Conservation (phyloP, 352 stramenopile genomes). For the Pythium graminicola region DNA sequence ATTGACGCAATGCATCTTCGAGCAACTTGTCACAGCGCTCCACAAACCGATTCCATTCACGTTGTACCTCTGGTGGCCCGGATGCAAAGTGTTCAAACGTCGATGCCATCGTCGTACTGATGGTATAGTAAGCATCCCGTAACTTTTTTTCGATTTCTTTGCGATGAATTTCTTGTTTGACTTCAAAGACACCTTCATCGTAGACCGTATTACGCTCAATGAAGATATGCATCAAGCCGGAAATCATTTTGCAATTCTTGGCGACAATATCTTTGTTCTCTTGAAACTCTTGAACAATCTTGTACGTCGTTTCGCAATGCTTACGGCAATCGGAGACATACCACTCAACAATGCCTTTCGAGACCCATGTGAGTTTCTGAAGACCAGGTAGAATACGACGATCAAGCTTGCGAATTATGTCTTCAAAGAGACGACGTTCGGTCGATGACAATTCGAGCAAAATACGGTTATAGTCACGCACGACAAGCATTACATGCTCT, state of each 20-base stretch:
- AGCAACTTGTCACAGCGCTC: conserved; percentile 88
- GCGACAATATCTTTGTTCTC: conserved; percentile 85
- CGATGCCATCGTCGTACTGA: conserved; percentile 86
- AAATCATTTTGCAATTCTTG: conserved; percentile 87
- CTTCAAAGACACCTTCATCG: conserved; percentile 90
- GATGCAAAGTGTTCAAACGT: conserved; percentile 90
- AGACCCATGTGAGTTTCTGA: conserved; percentile 91
- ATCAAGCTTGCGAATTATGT: conserved; percentile 93
- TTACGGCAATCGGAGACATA: conserved; percentile 89
- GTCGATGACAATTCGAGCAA: conserved; percentile 86
- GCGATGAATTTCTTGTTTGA: conserved; percentile 88
- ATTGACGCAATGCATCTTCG: conserved; percentile 86
- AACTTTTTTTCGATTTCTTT: conserved; percentile 72
- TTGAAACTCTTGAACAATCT: conserved; percentile 87
- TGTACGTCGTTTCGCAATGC: conserved; percentile 84
- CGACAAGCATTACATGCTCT: conserved; percentile 93
- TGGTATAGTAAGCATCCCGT: conserved; percentile 72
- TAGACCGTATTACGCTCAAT: conserved; percentile 93
- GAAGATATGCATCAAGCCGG: conserved; percentile 83
- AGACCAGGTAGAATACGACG: conserved; percentile 89
- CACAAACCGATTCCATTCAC: conserved; percentile 90
- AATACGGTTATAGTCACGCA: conserved; percentile 94
- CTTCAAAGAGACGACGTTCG: conserved; percentile 90
- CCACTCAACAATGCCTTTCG: conserved; percentile 89
- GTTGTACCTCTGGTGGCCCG: conserved; percentile 85